These are phyloP conservation scores for Lumnitzera littorea DNA, from an alignment of 345 rosid species.

Conservation along the genomic window DNA sequence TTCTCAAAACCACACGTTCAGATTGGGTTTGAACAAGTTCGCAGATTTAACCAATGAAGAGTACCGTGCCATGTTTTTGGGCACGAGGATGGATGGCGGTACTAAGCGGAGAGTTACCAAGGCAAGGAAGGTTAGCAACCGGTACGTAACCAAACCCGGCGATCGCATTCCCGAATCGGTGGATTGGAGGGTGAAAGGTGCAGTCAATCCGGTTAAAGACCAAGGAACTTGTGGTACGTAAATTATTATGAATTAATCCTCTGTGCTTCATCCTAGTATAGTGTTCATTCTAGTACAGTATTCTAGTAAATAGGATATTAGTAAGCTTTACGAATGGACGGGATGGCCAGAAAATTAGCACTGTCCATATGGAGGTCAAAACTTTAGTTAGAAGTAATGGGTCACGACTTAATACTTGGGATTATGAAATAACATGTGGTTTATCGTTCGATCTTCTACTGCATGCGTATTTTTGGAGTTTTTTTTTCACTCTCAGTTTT, in stretches of 20 bases:
- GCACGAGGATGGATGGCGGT: constrained; percentile 15
- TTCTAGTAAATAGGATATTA: not conserved
- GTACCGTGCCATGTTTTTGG: constrained; percentile 29
- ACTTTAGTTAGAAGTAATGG: no score
- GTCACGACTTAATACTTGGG: no score
- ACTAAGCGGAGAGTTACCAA: constrained; percentile 15
- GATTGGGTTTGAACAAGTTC: constrained; percentile 33
- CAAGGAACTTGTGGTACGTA: constrained; percentile 37
- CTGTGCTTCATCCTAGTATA: not conserved
- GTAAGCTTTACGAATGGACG: no score
- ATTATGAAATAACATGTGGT: no score
- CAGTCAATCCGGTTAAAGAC: constrained; percentile 35
- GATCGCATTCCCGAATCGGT: constrained; percentile 28
- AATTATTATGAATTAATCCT: not conserved
- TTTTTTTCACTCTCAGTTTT: no score
- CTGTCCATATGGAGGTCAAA: no score
- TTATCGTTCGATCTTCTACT: no score
- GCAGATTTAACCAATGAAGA: constrained; percentile 42
- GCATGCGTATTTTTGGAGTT: no score
- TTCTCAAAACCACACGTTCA: constrained; percentile 18
- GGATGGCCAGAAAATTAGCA: no score
- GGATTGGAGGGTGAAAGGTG: constrained; percentile 41
- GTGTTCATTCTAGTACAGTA: not conserved
- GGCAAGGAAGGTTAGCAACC: constrained; percentile 15
- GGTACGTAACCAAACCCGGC: constrained; percentile 13